Conservation (phyloP, 2,329 filamentous ascomycete species). For the Camptophora hylomeconis region DNA sequence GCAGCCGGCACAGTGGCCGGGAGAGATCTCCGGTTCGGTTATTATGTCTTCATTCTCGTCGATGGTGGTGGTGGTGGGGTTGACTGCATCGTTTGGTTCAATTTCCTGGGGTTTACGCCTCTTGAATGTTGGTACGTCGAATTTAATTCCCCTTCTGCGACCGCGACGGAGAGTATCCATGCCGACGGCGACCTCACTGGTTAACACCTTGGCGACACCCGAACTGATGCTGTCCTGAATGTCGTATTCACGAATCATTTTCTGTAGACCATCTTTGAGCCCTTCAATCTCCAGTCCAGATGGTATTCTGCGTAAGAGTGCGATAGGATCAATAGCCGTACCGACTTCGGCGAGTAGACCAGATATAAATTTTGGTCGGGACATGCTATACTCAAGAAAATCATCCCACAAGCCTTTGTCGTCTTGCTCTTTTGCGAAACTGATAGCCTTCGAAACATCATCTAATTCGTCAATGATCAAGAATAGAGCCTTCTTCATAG, state of each 20-base stretch:
- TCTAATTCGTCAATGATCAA: slow-evolving; percentile 88
- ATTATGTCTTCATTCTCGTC: slow-evolving; percentile 1
- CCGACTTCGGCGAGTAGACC: slow-evolving; percentile 87
- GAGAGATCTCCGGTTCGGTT: slow-evolving; percentile 6
- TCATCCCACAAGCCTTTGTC: slow-evolving; percentile 93
- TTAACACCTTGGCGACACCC: slow-evolving; percentile 73
- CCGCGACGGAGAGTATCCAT: slow-evolving; percentile 71
- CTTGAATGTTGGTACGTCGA: slow-evolving; percentile 65
- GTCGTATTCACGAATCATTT: slow-evolving; percentile 91
- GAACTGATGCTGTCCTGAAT: slow-evolving; percentile 86
- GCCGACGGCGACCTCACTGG: slow-evolving; percentile 72
- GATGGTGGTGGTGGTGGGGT: background rate
- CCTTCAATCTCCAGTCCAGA: slow-evolving; percentile 88
- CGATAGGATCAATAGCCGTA: slow-evolving; percentile 84
- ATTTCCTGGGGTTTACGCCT: too few relatives aligned
- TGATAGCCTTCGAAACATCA: slow-evolving; percentile 83
- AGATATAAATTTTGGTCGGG: slow-evolving; percentile 88
- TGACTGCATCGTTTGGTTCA: background rate
- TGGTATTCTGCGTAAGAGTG: slow-evolving; percentile 77
- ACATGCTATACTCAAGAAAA: slow-evolving; percentile 89
- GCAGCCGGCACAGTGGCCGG: slow-evolving; percentile 14
- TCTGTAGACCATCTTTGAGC: slow-evolving; percentile 70
- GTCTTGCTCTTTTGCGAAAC: slow-evolving; percentile 86
- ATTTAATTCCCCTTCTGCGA: slow-evolving; percentile 76
- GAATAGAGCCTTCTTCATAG: slow-evolving; percentile 80